These are phyloP conservation scores for Xylariaceae sp. DNA, from an alignment of 2,329 filamentous ascomycete genomes.

Conservation along the genomic window DNA sequence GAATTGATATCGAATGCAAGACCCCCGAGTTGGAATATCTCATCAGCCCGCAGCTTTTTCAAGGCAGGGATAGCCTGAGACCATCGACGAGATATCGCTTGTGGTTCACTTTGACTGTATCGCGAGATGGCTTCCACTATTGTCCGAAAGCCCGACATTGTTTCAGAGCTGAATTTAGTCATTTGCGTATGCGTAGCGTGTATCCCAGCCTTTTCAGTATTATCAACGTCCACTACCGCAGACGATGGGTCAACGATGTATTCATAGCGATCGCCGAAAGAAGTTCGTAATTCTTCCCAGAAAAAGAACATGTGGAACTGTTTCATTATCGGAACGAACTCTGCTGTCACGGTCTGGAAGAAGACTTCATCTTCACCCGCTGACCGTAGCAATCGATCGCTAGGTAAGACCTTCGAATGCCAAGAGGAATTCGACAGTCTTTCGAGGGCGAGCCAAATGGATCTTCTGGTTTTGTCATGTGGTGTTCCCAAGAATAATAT, in stretches of 20 bases:
- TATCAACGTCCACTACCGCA: constrained; percentile 23
- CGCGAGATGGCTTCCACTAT: constrained; percentile 23
- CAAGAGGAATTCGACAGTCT: constrained; percentile 1
- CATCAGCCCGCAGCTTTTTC: constrained; percentile 2
- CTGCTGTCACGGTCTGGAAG: constrained; percentile 10
- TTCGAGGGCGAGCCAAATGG: constrained; percentile 2
- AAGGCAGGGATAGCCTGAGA: constrained; percentile 4
- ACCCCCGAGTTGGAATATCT: neutral
- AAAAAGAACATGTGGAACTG: constrained; percentile 16
- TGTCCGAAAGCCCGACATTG: constrained; percentile 18
- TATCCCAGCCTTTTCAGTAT: constrained; percentile 26
- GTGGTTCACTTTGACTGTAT: constrained; percentile 17
- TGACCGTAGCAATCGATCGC: constrained; percentile 1
- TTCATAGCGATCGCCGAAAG: constrained; percentile 8
- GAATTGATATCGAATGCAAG: constrained; percentile 8
- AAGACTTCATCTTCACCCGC: constrained; percentile 2
- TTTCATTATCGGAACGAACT: constrained; percentile 9
- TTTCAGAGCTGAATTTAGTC: constrained; percentile 22
- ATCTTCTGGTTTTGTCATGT: constrained; percentile 6
- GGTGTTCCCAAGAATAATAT: constrained; percentile 14
- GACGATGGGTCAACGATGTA: constrained; percentile 27
- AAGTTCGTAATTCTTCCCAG: constrained; percentile 25
- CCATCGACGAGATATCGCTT: constrained; percentile 4
- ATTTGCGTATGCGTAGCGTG: constrained; percentile 27
- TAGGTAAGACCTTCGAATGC: constrained; percentile 1